Conservation (phyloP, 768 basidiomycete species). For the Mycena kentingensis region DNA sequence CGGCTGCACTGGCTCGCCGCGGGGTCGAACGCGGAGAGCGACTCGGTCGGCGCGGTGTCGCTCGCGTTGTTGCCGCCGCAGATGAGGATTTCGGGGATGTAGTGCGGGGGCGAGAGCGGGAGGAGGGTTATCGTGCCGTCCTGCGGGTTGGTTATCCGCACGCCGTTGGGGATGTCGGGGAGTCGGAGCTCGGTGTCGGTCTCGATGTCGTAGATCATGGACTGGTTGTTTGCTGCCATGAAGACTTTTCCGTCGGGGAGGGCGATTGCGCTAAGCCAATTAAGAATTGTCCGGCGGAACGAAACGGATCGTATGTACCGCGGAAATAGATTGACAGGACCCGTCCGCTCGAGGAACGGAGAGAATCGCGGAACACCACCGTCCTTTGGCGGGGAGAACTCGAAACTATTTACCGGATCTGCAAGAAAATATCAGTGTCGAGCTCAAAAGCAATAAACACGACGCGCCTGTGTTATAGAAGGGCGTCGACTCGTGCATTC, state of each 20-base stretch:
- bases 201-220: slow-evolving; percentile 38
- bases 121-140: slow-evolving; percentile 52
- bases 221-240: slow-evolving; percentile 37
- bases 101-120: slow-evolving; percentile 28
- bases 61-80: slow-evolving; percentile 33
- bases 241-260: slow-evolving; percentile 51
- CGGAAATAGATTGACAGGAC: slow-evolving; percentile 58
- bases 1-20: slow-evolving; percentile 39
- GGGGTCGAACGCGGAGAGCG: slow-evolving; percentile 56
- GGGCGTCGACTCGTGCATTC: slow-evolving; percentile 38
- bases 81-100: slow-evolving; percentile 39
- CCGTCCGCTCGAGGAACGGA: slow-evolving; percentile 50
- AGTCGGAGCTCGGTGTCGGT: slow-evolving; percentile 35
- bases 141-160: slow-evolving; percentile 42
- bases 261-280: slow-evolving; percentile 46
- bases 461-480: slow-evolving; percentile 19
- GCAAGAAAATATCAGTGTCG: not conserved
- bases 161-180: slow-evolving; percentile 22
- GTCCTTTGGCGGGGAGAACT: slow-evolving; percentile 54
- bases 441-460: not conserved
- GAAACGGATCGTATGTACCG: slow-evolving; percentile 47
- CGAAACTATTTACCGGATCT: slow-evolving; percentile 44
- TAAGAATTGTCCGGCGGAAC: slow-evolving; percentile 42
- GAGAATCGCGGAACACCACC: slow-evolving; percentile 44
- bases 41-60: slow-evolving; percentile 37